Base-by-base conservation (phyloP, 164 flowering plant genomes). In the Cinnamomum chago region DNA sequence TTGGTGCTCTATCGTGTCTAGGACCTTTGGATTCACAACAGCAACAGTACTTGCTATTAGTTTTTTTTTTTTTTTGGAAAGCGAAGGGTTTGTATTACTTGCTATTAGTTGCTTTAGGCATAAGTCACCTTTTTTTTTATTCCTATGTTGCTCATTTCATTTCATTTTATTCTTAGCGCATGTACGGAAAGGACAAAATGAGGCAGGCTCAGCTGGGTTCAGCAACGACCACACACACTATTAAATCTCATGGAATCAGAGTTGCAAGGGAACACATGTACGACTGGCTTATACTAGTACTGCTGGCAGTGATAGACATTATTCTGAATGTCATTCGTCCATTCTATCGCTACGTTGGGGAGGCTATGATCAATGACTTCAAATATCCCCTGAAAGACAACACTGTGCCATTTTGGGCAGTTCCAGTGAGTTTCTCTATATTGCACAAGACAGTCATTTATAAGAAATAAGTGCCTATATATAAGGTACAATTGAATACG, bases 331-430 rank as follows among this genome's bases (percentile, higher is more conserved):
- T 90, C 1, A 91, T 94, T 50, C 88, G 90, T 72, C 97, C 98
- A 76, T 94, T 92, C 83, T 90, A 94, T 72, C 90, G 97, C 58
- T 94, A 86, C 81, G 97, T 92, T 74, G 98, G 98, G 73, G 82
- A 82, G 78, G 90, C 84, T 11, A 90, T 91, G 97, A 85, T 94
- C 90, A 75, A 86, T 10, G 94, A 91, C 72, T 81, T 94, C 51
- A 89, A 67, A 74, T 83, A 79, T 47, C 85, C 85, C 2, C 47
- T 81, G 64, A 79, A 81, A 70, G 50, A 68, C 58, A 79, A 75
- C 62, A 83, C 85, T 35, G 85, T 83, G 27, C 85, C 85, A 23
- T 47, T 77, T 64, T 83, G 83, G 85, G 76, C 79, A 69, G 85
- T 83, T 47, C 85, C 85, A 2, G 85, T 83, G 67, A 68, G 83